These are phyloP conservation scores for Fusarium algeriense DNA, from an alignment of 2,329 filamentous ascomycete genomes.

Conservation along the genomic window DNA sequence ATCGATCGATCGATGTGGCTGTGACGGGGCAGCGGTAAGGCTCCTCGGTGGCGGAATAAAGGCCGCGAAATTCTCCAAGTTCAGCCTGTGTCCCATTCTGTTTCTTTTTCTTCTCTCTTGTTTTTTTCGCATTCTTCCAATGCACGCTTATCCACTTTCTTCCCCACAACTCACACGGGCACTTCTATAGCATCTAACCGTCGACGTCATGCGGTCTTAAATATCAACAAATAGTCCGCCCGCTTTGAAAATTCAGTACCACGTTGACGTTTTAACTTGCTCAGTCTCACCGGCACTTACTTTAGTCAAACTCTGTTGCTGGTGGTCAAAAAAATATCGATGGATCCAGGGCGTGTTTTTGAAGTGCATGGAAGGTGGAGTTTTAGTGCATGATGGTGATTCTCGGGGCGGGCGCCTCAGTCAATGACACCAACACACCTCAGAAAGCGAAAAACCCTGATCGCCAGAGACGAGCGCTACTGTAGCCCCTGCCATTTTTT, in stretches of 20 bases:
- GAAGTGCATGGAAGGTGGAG: background rate
- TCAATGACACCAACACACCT: slow-evolving; percentile 29
- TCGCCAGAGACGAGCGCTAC: slow-evolving; percentile 33
- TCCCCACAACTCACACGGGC: slow-evolving; percentile 15
- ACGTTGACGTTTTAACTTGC: slow-evolving; percentile 9
- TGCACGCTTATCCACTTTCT: slow-evolving; percentile 8
- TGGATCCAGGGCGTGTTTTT: slow-evolving; percentile 12
- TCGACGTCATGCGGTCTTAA: slow-evolving; percentile 37
- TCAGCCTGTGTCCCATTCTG: slow-evolving; percentile 8
- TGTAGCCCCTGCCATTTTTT: slow-evolving; percentile 1
- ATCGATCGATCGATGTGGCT: background rate
- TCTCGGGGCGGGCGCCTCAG: background rate
- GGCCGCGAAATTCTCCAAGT: slow-evolving; percentile 9
- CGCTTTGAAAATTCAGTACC: background rate
- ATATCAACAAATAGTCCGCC: slow-evolving; percentile 16
- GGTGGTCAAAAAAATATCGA: background rate
- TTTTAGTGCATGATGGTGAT: slow-evolving; percentile 19
- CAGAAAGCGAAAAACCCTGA: slow-evolving; percentile 33
- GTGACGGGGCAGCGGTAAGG: background rate
- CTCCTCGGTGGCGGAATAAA: slow-evolving; percentile 18
- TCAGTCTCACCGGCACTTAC: slow-evolving; percentile 22
- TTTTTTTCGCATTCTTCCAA: slow-evolving; percentile 14
- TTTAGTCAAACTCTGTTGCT: slow-evolving; percentile 25
- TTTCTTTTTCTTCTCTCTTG: background rate
- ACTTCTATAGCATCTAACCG: slow-evolving; percentile 16